Evolutionary conservation across 176 grass and related monocot genomes (phyloP).

Genomic region (Oryza officinalis): DNA sequence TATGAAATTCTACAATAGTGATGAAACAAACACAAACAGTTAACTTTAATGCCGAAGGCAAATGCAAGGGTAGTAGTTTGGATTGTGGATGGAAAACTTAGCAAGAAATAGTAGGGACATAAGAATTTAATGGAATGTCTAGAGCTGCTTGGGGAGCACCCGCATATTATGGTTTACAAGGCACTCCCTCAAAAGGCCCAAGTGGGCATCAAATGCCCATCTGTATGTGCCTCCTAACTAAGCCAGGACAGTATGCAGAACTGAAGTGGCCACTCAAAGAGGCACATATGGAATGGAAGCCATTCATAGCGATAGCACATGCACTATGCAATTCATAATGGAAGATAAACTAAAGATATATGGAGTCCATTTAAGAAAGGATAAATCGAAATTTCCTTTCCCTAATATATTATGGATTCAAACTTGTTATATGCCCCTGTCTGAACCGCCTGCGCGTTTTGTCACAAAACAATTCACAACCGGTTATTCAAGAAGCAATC

Average conservation of each 20-base stretch:
- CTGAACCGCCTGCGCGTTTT: conserved; percentile 38
- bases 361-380: conserved; percentile 24
- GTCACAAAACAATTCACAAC: conserved; percentile 4
- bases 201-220: conserved; percentile 23
- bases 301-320: not conserved
- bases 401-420: not conserved
- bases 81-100: not conserved
- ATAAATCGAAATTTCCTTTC: not conserved
- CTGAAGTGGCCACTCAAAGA: conserved; percentile 55
- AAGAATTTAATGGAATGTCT: not conserved
- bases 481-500: conserved; percentile 60
- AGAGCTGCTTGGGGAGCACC: conserved; percentile 31
- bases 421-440: conserved; percentile 54
- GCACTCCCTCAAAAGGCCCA: conserved; percentile 39
- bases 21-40: not conserved
- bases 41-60: not conserved
- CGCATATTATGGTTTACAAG: not conserved
- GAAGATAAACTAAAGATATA: not conserved
- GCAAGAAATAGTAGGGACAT: not conserved
- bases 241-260: conserved; percentile 44
- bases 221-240: conserved; percentile 58
- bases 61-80: not conserved
- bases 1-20: not conserved
- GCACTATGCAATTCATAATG: not conserved
- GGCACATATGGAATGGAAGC: conserved; percentile 4